phyloP scores from a whole-genome alignment of 441 rosid genomes.

The Gossypium schwendimanii region DNA sequence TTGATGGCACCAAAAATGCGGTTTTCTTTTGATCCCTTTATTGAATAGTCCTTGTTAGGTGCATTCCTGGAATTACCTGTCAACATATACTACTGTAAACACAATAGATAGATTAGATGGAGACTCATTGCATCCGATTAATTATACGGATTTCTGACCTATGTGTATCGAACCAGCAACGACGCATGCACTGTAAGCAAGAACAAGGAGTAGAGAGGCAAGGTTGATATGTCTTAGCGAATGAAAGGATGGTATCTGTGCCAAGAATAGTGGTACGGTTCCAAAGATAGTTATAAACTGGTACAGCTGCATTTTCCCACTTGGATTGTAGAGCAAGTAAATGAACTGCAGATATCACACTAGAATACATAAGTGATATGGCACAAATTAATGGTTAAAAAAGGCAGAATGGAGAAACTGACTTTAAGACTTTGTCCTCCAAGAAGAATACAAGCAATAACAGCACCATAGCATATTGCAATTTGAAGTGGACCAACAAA shows the following conservation, averaged over 20 bases:
- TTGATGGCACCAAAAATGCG: conserved; percentile 34
- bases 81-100: not conserved
- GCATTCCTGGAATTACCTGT: conserved; percentile 43
- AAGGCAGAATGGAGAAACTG: not conserved
- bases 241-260: conserved; percentile 60
- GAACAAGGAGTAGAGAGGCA: conserved; percentile 36
- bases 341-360: conserved; percentile 35
- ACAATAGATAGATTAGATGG: not conserved
- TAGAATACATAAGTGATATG: not conserved
- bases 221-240: conserved; percentile 53
- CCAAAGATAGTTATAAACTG: conserved; percentile 43
- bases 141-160: conserved; percentile 21
- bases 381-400: not conserved
- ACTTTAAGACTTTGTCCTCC: conserved; percentile 62
- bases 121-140: not conserved
- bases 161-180: conserved; percentile 33
- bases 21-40: conserved; percentile 22
- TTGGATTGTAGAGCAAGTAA: conserved; percentile 30
- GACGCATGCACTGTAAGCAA: conserved; percentile 36
- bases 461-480: conserved; percentile 42
- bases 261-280: conserved; percentile 25
- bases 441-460: conserved; percentile 30
- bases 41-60: conserved; percentile 32
- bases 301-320: conserved; percentile 42
- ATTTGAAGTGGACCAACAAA: conserved; percentile 55